Conservation (phyloP, 1,284 basidiomycete species). For the Baeospora myosura region DNA sequence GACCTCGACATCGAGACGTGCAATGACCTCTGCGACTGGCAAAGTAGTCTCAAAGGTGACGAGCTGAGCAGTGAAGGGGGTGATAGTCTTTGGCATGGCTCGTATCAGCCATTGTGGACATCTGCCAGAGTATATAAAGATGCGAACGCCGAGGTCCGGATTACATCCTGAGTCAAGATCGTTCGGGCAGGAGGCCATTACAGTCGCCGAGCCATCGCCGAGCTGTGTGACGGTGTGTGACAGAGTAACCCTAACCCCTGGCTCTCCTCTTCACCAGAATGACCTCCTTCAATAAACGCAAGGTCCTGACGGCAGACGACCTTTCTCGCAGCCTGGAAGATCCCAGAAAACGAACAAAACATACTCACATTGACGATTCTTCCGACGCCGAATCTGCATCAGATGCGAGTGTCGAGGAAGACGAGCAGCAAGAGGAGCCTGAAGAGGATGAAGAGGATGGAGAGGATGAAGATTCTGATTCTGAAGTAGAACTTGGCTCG, state of each 20-base stretch:
- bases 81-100: conserved; percentile 22
- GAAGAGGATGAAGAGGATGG: conserved; percentile 6
- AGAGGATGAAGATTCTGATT: conserved; percentile 2
- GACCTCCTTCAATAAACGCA: conserved; percentile 20
- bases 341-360: conserved; percentile 23
- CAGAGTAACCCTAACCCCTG: not conserved
- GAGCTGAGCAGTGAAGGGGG: conserved; percentile 31
- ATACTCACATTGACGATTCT: conserved; percentile 13
- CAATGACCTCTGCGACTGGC: conserved; percentile 32
- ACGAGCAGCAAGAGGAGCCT: conserved; percentile 9
- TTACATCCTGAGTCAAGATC: no score
- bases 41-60: conserved; percentile 38
- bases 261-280: not conserved
- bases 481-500: conserved; percentile 4
- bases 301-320: conserved; percentile 30
- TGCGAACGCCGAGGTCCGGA: no score
- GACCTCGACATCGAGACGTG: conserved; percentile 36
- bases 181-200: no score
- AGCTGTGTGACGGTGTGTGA: not conserved
- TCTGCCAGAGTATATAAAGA: not conserved
- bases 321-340: conserved; percentile 28
- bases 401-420: conserved; percentile 11
- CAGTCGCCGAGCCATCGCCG: no score
- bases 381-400: conserved; percentile 7
- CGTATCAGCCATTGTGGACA: conserved; percentile 10